Conservation (phyloP, 768 basidiomycete genomes). For the Tylopilus subfusipes region DNA sequence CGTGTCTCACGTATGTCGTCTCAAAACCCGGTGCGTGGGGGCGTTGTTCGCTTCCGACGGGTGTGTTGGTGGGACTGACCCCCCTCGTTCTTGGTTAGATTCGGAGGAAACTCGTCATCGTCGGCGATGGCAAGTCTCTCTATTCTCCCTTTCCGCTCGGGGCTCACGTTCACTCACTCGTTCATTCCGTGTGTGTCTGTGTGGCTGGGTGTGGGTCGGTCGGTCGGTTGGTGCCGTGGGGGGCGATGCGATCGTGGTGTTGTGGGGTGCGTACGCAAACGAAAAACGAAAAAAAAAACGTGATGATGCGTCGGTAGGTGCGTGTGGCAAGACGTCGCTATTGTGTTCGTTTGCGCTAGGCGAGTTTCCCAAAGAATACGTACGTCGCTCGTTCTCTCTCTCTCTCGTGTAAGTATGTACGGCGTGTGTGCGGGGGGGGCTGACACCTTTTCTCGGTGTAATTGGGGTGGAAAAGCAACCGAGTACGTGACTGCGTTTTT, state of each 20-base stretch:
- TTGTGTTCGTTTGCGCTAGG: slow-evolving; percentile 90
- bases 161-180: background rate
- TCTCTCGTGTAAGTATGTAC: too few relatives aligned
- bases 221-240: background rate
- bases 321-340: slow-evolving; percentile 94
- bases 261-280: too few relatives aligned
- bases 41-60: background rate
- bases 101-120: slow-evolving; percentile 92
- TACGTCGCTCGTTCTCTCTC: slow-evolving; percentile 42
- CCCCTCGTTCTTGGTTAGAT: slow-evolving; percentile 63
- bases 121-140: slow-evolving; percentile 80
- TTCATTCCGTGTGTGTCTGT: too few relatives aligned
- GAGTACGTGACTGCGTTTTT: too few relatives aligned
- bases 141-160: background rate
- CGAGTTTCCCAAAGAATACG: slow-evolving; percentile 95
- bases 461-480: slow-evolving; percentile 41
- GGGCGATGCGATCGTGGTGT: background rate
- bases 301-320: slow-evolving; percentile 51
- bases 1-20: slow-evolving; percentile 37
- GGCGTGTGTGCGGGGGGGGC: too few relatives aligned
- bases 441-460: too few relatives aligned
- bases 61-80: too few relatives aligned
- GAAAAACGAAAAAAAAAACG: too few relatives aligned
- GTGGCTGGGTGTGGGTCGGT: too few relatives aligned
- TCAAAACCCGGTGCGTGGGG: slow-evolving; percentile 56